Evolutionary conservation across 1,139 yeast genomes (phyloP).

Genomic region (Geotrichum klebahnii): DNA sequence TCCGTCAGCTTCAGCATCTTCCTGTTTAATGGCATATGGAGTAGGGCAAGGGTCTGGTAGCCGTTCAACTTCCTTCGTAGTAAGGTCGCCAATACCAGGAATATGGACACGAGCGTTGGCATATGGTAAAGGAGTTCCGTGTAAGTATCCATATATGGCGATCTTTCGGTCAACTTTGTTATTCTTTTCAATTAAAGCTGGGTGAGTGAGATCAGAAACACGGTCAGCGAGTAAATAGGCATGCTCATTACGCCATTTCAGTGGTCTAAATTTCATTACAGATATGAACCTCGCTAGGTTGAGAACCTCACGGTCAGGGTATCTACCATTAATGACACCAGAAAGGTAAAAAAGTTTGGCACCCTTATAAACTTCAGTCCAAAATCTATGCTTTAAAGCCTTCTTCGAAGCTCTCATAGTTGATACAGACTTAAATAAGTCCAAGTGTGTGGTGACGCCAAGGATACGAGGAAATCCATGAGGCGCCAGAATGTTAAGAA

Average conservation of each 20-base stretch:
- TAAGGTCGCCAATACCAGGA: conserved; percentile 92
- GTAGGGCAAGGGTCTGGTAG: conserved; percentile 99
- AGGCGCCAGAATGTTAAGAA: conserved; percentile 89
- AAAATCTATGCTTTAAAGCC: conserved; percentile 85
- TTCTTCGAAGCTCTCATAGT: conserved; percentile 90
- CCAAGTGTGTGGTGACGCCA: conserved; percentile 94
- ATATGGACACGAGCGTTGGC: conserved; percentile 80
- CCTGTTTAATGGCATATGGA: conserved; percentile 79
- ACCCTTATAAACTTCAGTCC: conserved; percentile 99
- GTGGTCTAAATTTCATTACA: conserved; percentile 96
- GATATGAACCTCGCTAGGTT: conserved; percentile 89
- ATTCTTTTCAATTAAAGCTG: conserved; percentile 69
- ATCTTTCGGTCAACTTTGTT: conserved; percentile 83
- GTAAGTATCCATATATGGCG: conserved; percentile 89
- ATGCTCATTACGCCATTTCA: conserved; percentile 98
- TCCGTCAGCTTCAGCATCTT: conserved; percentile 63
- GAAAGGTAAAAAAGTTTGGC: conserved; percentile 92
- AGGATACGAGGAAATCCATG: conserved; percentile 98
- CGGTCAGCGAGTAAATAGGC: conserved; percentile 90
- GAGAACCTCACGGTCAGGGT: conserved; percentile 92
- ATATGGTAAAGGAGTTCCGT: conserved; percentile 82
- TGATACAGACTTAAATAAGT: conserved; percentile 82
- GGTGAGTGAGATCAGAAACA: conserved; percentile 93
- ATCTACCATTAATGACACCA: conserved; percentile 95
- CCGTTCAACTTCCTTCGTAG: conserved; percentile 72